phyloP scores from a whole-genome alignment of 78 protist genomes.

The Mastigamoeba balamuthi region DNA sequence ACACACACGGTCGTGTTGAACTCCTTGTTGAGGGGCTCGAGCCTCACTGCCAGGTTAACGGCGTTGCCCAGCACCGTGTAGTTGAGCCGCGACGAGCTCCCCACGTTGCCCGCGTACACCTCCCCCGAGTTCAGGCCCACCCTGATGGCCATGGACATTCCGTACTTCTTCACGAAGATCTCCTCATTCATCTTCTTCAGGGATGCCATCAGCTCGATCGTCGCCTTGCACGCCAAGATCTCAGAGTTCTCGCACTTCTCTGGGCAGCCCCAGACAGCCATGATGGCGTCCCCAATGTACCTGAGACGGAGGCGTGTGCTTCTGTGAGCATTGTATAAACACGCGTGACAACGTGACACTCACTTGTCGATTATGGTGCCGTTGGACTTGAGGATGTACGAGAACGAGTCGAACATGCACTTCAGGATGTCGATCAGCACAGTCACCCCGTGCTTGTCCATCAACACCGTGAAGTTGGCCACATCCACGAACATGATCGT shows the following conservation, averaged over 20 bases:
- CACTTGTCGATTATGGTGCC: not conserved
- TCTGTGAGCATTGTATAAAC: no score
- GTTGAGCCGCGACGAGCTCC: no score
- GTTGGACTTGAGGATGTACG: not conserved
- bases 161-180: no score
- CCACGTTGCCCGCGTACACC: not conserved
- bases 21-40: no score
- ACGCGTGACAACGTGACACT: no score
- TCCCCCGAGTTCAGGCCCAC: not conserved
- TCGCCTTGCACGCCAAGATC: not conserved
- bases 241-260: not conserved
- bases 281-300: no score
- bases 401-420: not conserved
- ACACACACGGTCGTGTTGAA: no score
- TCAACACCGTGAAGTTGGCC: not conserved
- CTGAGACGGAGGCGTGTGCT: no score
- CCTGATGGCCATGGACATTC: no score
- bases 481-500: not conserved
- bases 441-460: not conserved
- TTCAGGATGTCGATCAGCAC: not conserved
- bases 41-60: no score
- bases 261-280: not conserved
- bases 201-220: not conserved
- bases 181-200: not conserved
- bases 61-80: no score